Conservation (phyloP, 2,329 filamentous ascomycete genomes). For the Didymosphaeria variabile region DNA sequence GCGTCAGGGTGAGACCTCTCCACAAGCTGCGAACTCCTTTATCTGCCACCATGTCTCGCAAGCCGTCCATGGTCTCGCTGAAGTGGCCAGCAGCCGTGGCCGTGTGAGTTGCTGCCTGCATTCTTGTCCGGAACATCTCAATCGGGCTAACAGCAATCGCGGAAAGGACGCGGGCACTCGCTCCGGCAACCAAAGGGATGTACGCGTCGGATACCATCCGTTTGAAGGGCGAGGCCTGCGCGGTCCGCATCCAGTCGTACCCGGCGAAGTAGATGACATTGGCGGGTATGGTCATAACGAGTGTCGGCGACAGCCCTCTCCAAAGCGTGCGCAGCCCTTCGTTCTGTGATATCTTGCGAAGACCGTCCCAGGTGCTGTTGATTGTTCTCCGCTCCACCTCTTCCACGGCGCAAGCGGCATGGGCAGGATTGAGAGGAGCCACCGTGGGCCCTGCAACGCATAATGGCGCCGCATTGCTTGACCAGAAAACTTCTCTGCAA, state of each 20-base stretch:
- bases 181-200: conserved; percentile 81
- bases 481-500: conserved; percentile 97
- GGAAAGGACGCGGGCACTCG: conserved; percentile 78
- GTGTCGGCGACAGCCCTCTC: conserved; percentile 91
- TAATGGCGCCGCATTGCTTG: conserved; percentile 82
- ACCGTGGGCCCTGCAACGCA: conserved; percentile 75
- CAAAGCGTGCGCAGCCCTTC: conserved; percentile 88
- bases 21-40: conserved; percentile 86
- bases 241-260: conserved; percentile 91
- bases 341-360: conserved; percentile 93
- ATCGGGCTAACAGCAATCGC: conserved; percentile 87
- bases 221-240: conserved; percentile 75
- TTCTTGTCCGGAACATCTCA: conserved; percentile 90
- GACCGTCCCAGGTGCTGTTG: conserved; percentile 88
- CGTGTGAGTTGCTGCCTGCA: conserved; percentile 75
- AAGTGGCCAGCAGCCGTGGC: conserved; percentile 70
- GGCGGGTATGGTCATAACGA: conserved; percentile 91
- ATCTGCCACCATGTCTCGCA: conserved; percentile 79
- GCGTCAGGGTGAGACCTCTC: conserved; percentile 86
- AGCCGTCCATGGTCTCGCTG: conserved; percentile 76
- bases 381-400: conserved; percentile 84
- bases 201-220: conserved; percentile 67
- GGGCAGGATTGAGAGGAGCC: conserved; percentile 53
- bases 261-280: conserved; percentile 99
- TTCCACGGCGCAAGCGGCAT: conserved; percentile 82